Evolutionary conservation across 495 filamentous ascomycete genomes (phyloP).

Genomic region (Penicillium robsamsonii): DNA sequence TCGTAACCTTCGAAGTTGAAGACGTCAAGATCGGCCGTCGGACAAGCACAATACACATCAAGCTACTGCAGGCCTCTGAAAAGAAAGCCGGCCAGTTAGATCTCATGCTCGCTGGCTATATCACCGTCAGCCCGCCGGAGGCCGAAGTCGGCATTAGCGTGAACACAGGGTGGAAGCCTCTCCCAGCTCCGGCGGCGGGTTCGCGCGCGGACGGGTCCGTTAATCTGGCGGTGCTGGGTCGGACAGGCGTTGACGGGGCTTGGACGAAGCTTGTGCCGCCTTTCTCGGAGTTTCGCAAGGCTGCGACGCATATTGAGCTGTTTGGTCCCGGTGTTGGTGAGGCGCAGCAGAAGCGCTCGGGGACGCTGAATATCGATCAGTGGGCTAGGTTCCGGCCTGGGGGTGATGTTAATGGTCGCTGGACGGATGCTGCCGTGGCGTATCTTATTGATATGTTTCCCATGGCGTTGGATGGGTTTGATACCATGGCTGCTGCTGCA

Average conservation of each 20-base stretch:
- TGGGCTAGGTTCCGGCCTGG: constrained; percentile 57
- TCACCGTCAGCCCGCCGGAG: constrained; percentile 62
- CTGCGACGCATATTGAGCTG: constrained; percentile 51
- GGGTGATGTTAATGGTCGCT: constrained; percentile 44
- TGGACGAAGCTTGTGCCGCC: constrained; percentile 39
- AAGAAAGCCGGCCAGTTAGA: constrained; percentile 28
- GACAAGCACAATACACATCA: constrained; percentile 67
- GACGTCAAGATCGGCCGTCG: constrained; percentile 72
- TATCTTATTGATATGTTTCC: constrained; percentile 66
- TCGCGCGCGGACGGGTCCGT: constrained; percentile 23
- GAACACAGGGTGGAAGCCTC: constrained; percentile 49
- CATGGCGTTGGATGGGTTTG: constrained; percentile 51
- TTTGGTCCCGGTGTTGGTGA: constrained; percentile 49
- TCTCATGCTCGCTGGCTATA: constrained; percentile 64
- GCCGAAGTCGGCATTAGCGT: constrained; percentile 59
- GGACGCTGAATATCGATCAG: constrained; percentile 53
- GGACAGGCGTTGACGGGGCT: constrained; percentile 32
- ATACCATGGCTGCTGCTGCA: constrained; percentile 29
- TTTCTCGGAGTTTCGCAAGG: constrained; percentile 51
- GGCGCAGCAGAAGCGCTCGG: constrained; percentile 33
- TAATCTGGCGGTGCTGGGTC: constrained; percentile 33
- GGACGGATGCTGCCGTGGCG: constrained; percentile 54
- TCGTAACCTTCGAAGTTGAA: constrained; percentile 60
- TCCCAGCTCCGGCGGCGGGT: constrained; percentile 45
- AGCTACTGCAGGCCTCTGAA: constrained; percentile 50